Conservation (phyloP, 306 rosid genomes). For the Medicago arabica region DNA sequence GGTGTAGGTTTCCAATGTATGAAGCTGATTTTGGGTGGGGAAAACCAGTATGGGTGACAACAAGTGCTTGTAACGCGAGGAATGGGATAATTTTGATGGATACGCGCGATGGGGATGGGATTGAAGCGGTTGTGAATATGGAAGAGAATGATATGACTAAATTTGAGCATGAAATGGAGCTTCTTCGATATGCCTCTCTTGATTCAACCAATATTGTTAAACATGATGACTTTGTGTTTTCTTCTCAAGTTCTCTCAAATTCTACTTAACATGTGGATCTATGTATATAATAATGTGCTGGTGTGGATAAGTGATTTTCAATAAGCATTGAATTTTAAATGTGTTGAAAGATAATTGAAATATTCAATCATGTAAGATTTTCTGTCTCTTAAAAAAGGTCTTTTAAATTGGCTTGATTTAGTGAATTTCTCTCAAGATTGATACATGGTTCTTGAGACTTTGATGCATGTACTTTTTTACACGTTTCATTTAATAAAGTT, state of each 20-base stretch:
- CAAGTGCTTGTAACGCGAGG: background rate
- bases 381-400: no score
- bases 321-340: no score
- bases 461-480: no score
- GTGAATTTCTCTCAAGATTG: background rate
- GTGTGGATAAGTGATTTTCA: background rate
- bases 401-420: background rate
- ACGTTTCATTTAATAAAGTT: no score
- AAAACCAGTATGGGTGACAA: conserved; percentile 52
- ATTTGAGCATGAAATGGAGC: conserved; percentile 41
- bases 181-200: conserved; percentile 43
- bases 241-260: no score
- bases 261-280: background rate
- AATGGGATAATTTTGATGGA: conserved; percentile 49
- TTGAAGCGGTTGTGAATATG: conserved; percentile 46
- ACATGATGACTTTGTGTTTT: background rate
- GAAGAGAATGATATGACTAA: conserved; percentile 44
- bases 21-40: conserved; percentile 62
- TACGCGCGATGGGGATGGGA: conserved; percentile 46
- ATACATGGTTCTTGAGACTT: background rate
- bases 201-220: background rate
- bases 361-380: no score
- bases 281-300: background rate
- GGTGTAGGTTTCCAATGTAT: conserved; percentile 48
- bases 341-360: background rate